Percentiles rank a stretch among this genome's conserved stretches.
These are phyloP conservation scores for Agrostemma githago DNA, from an alignment of 148 eudicot genomes.

Conservation along the genomic window DNA sequence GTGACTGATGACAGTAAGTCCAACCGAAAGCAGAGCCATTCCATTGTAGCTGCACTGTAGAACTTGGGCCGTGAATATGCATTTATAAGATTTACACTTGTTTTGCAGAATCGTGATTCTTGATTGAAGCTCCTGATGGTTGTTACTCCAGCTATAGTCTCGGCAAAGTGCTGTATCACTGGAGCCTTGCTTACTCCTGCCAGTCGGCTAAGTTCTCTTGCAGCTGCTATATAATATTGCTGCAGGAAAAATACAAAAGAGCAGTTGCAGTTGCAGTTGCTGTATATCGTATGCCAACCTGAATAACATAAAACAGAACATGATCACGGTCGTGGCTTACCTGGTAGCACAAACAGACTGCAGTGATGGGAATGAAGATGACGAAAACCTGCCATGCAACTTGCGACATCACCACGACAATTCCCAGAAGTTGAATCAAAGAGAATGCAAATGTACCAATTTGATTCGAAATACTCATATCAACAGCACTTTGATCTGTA, in stretches of 20 bases:
- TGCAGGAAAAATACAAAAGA: slow-evolving; percentile 12
- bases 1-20: slow-evolving; percentile 49
- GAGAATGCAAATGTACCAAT: slow-evolving; percentile 46
- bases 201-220: slow-evolving; percentile 52
- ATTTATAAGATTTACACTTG: slow-evolving; percentile 38
- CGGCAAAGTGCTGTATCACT: slow-evolving; percentile 60
- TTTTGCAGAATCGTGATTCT: slow-evolving; percentile 40
- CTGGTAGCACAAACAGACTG: slow-evolving; percentile 57
- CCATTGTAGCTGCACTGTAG: slow-evolving; percentile 47
- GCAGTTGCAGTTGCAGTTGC: neutral
- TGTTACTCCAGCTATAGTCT: slow-evolving; percentile 55
- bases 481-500: slow-evolving; percentile 65
- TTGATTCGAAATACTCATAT: slow-evolving; percentile 40
- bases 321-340: slow-evolving; percentile 24
- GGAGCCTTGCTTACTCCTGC: slow-evolving; percentile 54
- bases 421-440: slow-evolving; percentile 53
- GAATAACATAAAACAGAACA: neutral
- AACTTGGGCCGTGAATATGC: slow-evolving; percentile 50
- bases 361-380: slow-evolving; percentile 49
- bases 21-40: slow-evolving; percentile 58
- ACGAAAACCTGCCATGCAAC: slow-evolving; percentile 71
- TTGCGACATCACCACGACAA: slow-evolving; percentile 60
- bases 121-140: slow-evolving; percentile 57
- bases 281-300: neutral
- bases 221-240: slow-evolving; percentile 50